Evolutionary conservation across 1,284 basidiomycete species (phyloP), one percentile per base, ranked within the genome.

Genomic region (Tilletia horrida): DNA sequence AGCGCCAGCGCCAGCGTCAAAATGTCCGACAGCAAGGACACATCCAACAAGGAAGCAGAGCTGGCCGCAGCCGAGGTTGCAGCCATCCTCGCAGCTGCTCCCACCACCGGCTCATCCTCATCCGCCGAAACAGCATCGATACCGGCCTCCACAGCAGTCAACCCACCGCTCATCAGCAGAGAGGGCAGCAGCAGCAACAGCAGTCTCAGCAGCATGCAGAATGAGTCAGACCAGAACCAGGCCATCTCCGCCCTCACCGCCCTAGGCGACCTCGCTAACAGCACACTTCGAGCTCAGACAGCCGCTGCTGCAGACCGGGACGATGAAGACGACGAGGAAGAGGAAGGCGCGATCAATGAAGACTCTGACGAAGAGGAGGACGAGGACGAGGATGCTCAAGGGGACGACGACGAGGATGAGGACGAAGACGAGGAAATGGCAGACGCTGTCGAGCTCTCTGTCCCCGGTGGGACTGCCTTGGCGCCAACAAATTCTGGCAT

Each of bases 61-160:
- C 55, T 59, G 3, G 55, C 31, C 11, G 29, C 29, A 7, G 55
- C 27, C 29, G 55, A 59, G 55, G 55, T 59, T 3, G 55, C 55
- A 59, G 55, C 55, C 55, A 59, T 59, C 29, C 55, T 59, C 55
- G 55, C 55, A 29, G 55, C 55, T 4, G 55, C 55, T 13, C 55
- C 55, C 27, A 11, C 29, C 27, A 35, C 31, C 3, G 55, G 55
- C 55, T 25, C 55, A 40, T 18, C 55, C 27, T 18, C 27, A 25
- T 14, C 27, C 14, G 21, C 55, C 55, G 35, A 40, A 35, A 18
- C 29, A 59, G 23, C 50, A 27, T 21, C 50, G 21, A 21, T 14
- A 27, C 23, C 50, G 14, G 50, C 50, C 23, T 16, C 2, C 13
- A 13, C 50, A 13, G 18, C 50, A 13, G 27, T 8, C 3, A 21